Conservation (phyloP, 192 early-diverging fungal genomes). For the Mortierella hygrophila region DNA sequence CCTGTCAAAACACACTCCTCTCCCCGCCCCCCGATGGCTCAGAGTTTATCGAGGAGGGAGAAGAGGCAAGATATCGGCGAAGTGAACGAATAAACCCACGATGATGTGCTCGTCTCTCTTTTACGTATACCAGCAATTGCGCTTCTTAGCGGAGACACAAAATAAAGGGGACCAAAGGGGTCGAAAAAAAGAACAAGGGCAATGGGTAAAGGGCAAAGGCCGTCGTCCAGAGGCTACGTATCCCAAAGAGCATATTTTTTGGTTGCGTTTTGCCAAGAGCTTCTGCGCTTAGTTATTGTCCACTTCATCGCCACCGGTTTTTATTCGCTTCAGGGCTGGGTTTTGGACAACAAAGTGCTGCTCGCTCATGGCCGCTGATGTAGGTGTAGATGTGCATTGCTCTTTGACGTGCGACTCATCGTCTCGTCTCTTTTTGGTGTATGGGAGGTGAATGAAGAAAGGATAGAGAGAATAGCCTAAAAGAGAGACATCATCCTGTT, state of each 20-base stretch:
- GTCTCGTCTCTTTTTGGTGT: neutral
- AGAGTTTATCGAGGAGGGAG: neutral
- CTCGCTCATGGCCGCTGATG: neutral
- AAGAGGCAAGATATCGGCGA: neutral
- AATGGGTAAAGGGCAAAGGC: neutral
- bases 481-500: slow-evolving; percentile 2
- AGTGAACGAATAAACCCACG: neutral
- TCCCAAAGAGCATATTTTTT: neutral
- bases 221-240: too few relatives aligned
- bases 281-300: neutral
- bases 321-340: neutral
- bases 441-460: neutral
- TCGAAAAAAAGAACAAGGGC: neutral
- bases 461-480: neutral
- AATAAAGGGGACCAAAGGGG: neutral
- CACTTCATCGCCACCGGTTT: neutral
- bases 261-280: neutral
- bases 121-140: neutral
- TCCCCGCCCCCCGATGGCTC: neutral
- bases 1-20: neutral
- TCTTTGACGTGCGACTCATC: neutral
- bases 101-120: neutral
- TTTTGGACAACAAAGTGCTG: neutral
- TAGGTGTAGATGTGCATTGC: neutral
- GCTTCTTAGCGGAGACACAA: neutral